Base-by-base conservation (phyloP, 176 grass and related monocot genomes). In the Dendrocalamus sinicus region DNA sequence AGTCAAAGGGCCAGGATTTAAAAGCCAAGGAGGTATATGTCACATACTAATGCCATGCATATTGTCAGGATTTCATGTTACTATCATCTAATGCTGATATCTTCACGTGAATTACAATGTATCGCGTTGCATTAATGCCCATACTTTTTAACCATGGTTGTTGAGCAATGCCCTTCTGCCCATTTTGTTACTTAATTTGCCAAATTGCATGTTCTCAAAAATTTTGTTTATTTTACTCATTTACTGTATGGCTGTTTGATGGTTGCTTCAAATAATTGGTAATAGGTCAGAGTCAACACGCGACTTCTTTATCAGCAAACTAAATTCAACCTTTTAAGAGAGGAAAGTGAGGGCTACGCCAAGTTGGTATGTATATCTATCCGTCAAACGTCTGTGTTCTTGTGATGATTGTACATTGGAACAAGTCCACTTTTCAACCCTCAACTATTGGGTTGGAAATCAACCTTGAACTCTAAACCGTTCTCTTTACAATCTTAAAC, bases 251-350 rank as follows among this genome's bases (percentile, higher is more conserved):
- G 28, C 62, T 46, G 19, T 65, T 73, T 62, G 20, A 70, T 51
- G 37, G 43, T 77, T 72, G 50, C 54, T 86, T 81, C 48, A 67
- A 86, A 40, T 85, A 65, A 47, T 83, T 72, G 67, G 48, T 64
- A 88, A 86, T 87, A 99, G 97, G 97, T 99, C 86, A 99, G 97
- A 85, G 97, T 99, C 83, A 99, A 99, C 82, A 99, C 97, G 37
- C 91, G 97, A 4, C 97, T 99, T 88, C 86, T 99, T 28, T 99
- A 99, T 86, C 97, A 99, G 75, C 97, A 99, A 90, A 96, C 97
- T 39, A 99, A 99, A 83, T 99, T 99, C 73, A 99, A 99, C 77
- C 90, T 99, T 75, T 82, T 99, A 83, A 88, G 92, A 72, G 97
- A 99, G 88, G 97, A 99, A 89, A 99, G 94, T 46, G 97, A 99